Evolutionary conservation across 805 yeast species (phyloP), one percentile per base, ranked within the genome.

Genomic region (Candida maris): DNA sequence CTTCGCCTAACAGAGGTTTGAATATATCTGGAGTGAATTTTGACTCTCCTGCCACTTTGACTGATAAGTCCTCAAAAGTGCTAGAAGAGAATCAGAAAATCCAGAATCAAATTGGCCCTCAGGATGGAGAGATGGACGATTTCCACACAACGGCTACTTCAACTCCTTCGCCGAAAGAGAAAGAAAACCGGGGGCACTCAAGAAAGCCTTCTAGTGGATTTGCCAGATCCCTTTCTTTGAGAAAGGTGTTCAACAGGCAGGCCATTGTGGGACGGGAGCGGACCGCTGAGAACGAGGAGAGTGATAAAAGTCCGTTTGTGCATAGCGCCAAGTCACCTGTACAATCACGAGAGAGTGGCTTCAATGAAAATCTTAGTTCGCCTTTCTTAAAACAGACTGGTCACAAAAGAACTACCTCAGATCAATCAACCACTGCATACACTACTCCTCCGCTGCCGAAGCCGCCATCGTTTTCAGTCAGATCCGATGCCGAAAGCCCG

Each of bases 371-470:
- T n/a, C n/a, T n/a, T n/a, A n/a, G n/a, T n/a, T n/a, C n/a, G n/a
- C n/a, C n/a, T n/a, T n/a, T n/a, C n/a, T n/a, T n/a, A n/a, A n/a
- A n/a, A n/a, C n/a, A n/a, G n/a, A n/a, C n/a, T n/a, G n/a, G n/a
- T 12, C 61, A 54, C 39, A 33, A 19, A 4, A 45, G 60, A 32
- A 42, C 55, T 1, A 34, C 37, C 5, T 59, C 64, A 3, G 63
- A 58, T 24, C 62, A 57, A 24, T 51, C 61, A 4, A 39, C 41
- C 14, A 57, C 59, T 10, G 62, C 65, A 8, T 67, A 56, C 39
- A 59, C 64, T 2, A 67, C 78, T 0, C 74, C 78, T 1, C 73
- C 74, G 13, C 46, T 72, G 22, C 73, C 75, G 3, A 38, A 42
- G 13, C 37, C 51, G 6, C 44, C 54, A 6, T 31, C 44, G 3